These are phyloP conservation scores for Aspergillus panamensis DNA, from an alignment of 495 filamentous ascomycete genomes.

Conservation along the genomic window DNA sequence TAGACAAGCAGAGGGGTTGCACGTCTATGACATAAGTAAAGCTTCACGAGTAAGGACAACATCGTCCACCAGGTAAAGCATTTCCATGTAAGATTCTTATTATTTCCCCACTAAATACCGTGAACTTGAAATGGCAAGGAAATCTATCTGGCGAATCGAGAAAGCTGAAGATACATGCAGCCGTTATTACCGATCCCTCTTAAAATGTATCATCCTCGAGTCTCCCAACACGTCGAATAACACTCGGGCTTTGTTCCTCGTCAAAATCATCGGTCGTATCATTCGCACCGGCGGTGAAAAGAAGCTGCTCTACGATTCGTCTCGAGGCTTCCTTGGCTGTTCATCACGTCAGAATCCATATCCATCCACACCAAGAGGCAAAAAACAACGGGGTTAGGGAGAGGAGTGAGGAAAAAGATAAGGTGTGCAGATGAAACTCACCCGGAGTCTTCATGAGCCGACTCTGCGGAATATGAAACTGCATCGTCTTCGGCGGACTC, in stretches of 20 bases:
- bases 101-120: too few species aligned
- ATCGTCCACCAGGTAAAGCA: too few species aligned
- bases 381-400: too few species aligned
- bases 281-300: slow-evolving; percentile 67
- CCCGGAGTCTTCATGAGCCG: slow-evolving; percentile 89
- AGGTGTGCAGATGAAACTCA: slow-evolving; percentile 39
- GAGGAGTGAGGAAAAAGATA: slow-evolving; percentile 10
- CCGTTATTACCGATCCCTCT: neutral
- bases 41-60: too few species aligned
- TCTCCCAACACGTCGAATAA: slow-evolving; percentile 63
- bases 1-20: neutral
- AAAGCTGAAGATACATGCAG: neutral
- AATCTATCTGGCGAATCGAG: neutral
- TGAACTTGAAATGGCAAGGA: too few species aligned
- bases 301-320: slow-evolving; percentile 85
- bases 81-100: too few species aligned
- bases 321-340: slow-evolving; percentile 84
- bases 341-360: neutral
- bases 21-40: too few species aligned
- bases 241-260: slow-evolving; percentile 68
- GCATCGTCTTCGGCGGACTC: slow-evolving; percentile 95
- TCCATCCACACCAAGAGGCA: too few species aligned
- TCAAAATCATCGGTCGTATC: slow-evolving; percentile 43
- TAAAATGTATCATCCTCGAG: slow-evolving; percentile 72
- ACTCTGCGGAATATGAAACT: slow-evolving; percentile 87